Base-by-base conservation (phyloP, 78 protist genomes). In the Planoprotostelium fungivorum region DNA sequence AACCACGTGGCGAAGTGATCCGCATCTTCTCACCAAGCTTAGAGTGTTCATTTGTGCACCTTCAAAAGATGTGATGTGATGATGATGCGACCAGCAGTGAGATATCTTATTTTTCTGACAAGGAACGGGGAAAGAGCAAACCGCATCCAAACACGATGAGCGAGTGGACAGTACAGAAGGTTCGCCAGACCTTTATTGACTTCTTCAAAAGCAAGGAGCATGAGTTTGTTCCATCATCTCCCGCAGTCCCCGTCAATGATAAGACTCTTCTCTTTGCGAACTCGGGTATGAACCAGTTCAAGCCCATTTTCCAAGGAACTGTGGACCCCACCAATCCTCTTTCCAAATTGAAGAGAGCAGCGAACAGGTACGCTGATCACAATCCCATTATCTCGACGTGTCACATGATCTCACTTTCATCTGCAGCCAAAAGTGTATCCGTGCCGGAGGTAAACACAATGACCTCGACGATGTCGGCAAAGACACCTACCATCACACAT, bases 401-500 rank as follows among this genome's bases (percentile, higher is more conserved):
- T n/a, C n/a, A n/a, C n/a, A n/a, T n/a, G n/a, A n/a, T n/a, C n/a
- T n/a, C n/a, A n/a, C n/a, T n/a, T n/a, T n/a, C n/a, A n/a, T n/a
- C 16, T 51, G 5, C 73, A 51, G 97, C 36, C 99, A 99, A 84
- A 98, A 98, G 96, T 99, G 99, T 95, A 99, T 99, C 95, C 99
- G 99, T 37, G 99, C 99, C 10, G 99, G 99, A 16, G 99, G 99
- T 86, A 98, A 98, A 94, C 99, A 99, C 96, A 99, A 99, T 92
- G 99, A 99, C 89, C 94, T 99, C 31, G 99, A 97, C 83, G 99
- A 98, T 86, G 95, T 93, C 37, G 95, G 95, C 28, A 97, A 95
- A 91, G 99, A 98, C 91, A 91, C 95, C 84, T 98, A 98, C 94
- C 99, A 99, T 93, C 99, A 99, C 94, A 99, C 99, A 34, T 98